Evolutionary conservation across 1,284 basidiomycete genomes (phyloP).

Genomic region (Tilletia walkeri): DNA sequence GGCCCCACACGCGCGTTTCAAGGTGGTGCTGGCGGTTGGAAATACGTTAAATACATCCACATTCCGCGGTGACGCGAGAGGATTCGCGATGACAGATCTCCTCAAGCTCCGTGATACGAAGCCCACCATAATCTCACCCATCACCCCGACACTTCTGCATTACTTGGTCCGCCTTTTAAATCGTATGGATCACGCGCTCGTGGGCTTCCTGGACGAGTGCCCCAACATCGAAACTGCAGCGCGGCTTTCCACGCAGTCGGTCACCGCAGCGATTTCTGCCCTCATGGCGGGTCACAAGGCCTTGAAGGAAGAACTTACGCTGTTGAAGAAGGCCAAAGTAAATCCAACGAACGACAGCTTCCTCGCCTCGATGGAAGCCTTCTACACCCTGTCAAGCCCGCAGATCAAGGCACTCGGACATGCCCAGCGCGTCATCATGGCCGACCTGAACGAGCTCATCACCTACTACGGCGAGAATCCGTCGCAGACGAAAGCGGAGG

Average conservation of each 20-base stretch:
- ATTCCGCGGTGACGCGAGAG: constrained; percentile 77
- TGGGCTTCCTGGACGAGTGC: constrained; percentile 76
- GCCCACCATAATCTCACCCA: constrained; percentile 66
- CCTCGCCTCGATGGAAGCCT: constrained; percentile 28
- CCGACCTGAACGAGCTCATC: constrained; percentile 27
- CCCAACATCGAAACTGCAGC: constrained; percentile 74
- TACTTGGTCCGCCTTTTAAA: constrained; percentile 76
- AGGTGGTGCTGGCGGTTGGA: constrained; percentile 68
- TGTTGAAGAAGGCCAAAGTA: constrained; percentile 30
- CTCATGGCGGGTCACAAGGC: constrained; percentile 31
- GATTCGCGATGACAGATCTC: constrained; percentile 78
- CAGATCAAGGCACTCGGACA: constrained; percentile 38
- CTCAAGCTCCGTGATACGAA: constrained; percentile 82
- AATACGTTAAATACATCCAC: constrained; percentile 78
- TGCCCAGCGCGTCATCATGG: constrained; percentile 25
- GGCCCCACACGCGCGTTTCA: background rate
- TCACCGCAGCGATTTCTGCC: constrained; percentile 30
- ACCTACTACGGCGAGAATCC: constrained; percentile 43
- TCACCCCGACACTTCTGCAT: constrained; percentile 81
- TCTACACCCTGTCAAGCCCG: constrained; percentile 23
- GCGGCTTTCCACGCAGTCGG: constrained; percentile 34
- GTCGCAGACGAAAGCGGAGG: constrained; percentile 39
- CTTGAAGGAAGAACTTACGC: constrained; percentile 31
- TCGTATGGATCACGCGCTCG: constrained; percentile 66
- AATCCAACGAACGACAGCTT: constrained; percentile 37